Evolutionary conservation across 2,329 filamentous ascomycete species (phyloP), one percentile per base, ranked within the genome.

Genomic region (Macroventuria anomochaeta): DNA sequence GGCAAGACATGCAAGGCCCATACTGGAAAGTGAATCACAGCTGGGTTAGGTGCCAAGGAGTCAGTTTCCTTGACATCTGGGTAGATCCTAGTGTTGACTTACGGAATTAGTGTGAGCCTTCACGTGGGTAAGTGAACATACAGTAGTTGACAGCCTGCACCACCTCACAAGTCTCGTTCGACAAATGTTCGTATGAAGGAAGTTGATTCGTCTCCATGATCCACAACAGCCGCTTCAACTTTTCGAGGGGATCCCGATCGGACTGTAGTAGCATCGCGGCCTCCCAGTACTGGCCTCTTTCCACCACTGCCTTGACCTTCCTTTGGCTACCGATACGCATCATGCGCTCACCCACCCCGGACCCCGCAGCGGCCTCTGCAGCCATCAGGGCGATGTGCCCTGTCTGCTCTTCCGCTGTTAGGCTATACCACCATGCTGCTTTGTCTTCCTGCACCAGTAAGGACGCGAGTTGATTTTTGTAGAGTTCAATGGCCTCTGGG

Each of bases 61-160:
- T 48, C 56, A 1, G 53, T 40, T 11, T 43, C 53, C 18, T 59
- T 55, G 26, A 57, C 34, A 8, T 65, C 38, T 3, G 69, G 65
- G 15, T 64, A 63, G 5, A 73, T 61, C 2, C 63, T 58, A 1
- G 34, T 28, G 29, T 73, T 73, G 46, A 67, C 69, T 72, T 15
- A 3, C 8, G 10, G 11, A 33, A 29, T 65, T 13, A 61, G 51
- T 28, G 10, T 15, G 10, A 11, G 5, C 8, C 13, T 25, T 29
- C 2, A n/a, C 11, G 3, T 5, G 26, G 7, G 18, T 7, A 7
- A 17, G 13, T 3, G 17, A 7, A 47, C 68, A 36, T 58, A 69
- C 70, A 72, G 41, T 72, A 73, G 5, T 70, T 54, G 10, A 72
- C 65, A 1, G 70, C 64, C 41, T 72, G 68, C 1, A 73, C 64